Conservation (phyloP, 495 filamentous ascomycete species). For the Neurospora sp. region DNA sequence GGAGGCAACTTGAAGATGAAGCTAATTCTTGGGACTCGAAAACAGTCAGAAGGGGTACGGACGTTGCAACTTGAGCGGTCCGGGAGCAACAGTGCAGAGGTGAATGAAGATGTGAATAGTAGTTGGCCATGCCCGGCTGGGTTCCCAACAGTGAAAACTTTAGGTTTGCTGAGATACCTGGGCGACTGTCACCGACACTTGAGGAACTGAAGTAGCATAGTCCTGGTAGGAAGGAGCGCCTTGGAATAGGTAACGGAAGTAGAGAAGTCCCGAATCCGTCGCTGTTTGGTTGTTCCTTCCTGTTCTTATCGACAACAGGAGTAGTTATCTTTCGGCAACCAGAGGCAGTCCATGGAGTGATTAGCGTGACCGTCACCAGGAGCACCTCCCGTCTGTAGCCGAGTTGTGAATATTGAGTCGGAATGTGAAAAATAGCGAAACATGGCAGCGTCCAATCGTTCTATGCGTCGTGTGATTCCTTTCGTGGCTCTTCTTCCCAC, state of each 20-base stretch:
- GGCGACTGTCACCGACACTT: not conserved
- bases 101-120: not conserved
- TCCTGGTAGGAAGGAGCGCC: not conserved
- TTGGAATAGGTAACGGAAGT: not conserved
- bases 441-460: not conserved
- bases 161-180: not conserved
- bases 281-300: not conserved
- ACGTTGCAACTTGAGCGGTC: not conserved
- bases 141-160: not conserved
- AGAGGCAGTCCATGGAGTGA: not conserved
- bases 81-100: not conserved
- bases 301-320: not conserved
- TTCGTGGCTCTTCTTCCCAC: not conserved
- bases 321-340: not conserved
- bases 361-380: not conserved
- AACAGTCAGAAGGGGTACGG: not conserved
- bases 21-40: not conserved
- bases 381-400: not conserved
- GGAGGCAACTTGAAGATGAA: not conserved
- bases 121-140: not conserved
- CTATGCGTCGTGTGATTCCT: not conserved
- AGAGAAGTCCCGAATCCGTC: not conserved
- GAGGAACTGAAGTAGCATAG: not conserved
- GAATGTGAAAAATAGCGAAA: not conserved
- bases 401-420: not conserved